A percentile compares a stretch with the other conserved stretches of the same genome.
Conservation (phyloP, 2,329 filamentous ascomycete genomes). For the Rutstroemia sp. region DNA sequence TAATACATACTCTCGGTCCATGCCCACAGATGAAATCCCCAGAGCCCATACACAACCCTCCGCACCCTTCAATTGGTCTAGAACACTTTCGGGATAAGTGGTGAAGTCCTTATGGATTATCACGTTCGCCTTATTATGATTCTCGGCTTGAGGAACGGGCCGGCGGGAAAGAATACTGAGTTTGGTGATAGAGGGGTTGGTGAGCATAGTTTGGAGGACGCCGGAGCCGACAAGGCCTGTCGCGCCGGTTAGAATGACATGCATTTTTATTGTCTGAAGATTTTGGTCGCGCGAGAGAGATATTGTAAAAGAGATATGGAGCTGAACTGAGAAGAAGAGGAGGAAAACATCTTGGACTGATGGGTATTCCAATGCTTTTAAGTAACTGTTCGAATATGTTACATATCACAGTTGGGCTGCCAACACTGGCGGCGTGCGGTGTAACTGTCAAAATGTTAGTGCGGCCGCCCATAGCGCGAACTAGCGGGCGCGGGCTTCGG, state of each 20-base stretch:
- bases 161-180: slow-evolving; percentile 62
- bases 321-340: too few species aligned
- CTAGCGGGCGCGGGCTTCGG: too few species aligned
- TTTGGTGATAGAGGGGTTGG: slow-evolving; percentile 44
- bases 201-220: slow-evolving; percentile 55
- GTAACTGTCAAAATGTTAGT: too few species aligned
- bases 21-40: slow-evolving; percentile 54
- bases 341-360: too few species aligned
- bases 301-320: too few species aligned
- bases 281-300: too few species aligned
- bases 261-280: slow-evolving; percentile 35
- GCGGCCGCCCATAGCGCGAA: too few species aligned
- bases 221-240: slow-evolving; percentile 58
- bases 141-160: slow-evolving; percentile 54
- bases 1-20: slow-evolving; percentile 47
- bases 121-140: slow-evolving; percentile 46
- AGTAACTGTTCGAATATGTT: too few species aligned
- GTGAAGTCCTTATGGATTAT: slow-evolving; percentile 63
- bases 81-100: slow-evolving; percentile 48
- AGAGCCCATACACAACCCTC: slow-evolving; percentile 67
- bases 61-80: slow-evolving; percentile 55
- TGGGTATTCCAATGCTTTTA: too few species aligned
- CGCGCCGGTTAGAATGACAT: slow-evolving; percentile 61
- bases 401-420: too few species aligned
- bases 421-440: too few species aligned